These are phyloP conservation scores for Cucumis cinereus DNA, from an alignment of 306 rosid species.

Conservation along the genomic window DNA sequence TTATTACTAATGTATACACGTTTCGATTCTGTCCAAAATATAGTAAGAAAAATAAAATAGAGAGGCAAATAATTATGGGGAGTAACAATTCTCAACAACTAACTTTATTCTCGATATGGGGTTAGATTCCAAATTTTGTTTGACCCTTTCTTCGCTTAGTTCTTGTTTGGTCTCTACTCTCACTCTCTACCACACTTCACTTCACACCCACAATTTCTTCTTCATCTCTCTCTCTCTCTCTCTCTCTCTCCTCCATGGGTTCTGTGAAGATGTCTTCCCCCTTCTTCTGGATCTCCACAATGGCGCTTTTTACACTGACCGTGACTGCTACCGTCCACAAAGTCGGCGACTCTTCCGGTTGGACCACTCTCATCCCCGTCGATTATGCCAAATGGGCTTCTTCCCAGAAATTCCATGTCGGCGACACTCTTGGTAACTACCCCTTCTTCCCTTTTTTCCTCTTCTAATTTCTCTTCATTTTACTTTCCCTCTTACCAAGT, in stretches of 20 bases:
- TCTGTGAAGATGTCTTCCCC: background rate
- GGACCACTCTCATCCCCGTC: conserved; percentile 17
- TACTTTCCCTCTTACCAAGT: background rate
- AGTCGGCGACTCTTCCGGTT: conserved; percentile 29
- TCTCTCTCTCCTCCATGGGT: background rate
- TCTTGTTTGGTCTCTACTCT: background rate
- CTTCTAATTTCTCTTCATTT: background rate
- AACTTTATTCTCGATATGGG: no score
- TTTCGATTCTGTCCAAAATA: no score
- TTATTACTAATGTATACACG: no score
- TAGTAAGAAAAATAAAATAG: no score
- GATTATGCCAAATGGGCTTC: conserved; percentile 22
- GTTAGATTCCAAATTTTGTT: no score
- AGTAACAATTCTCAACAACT: no score
- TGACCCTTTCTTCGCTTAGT: background rate
- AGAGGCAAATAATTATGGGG: no score
- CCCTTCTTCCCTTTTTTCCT: background rate
- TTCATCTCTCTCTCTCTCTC: background rate
- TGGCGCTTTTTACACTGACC: background rate
- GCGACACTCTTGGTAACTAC: conserved; percentile 20
- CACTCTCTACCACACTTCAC: background rate
- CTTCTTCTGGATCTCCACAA: background rate
- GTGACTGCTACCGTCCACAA: conserved; percentile 11
- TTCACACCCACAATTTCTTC: background rate
- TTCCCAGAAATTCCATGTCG: conserved; percentile 13